Percentiles rank a stretch among this genome's conserved stretches.
phyloP scores from a whole-genome alignment of 768 basidiomycete species.

The Naganishia onofrii region DNA sequence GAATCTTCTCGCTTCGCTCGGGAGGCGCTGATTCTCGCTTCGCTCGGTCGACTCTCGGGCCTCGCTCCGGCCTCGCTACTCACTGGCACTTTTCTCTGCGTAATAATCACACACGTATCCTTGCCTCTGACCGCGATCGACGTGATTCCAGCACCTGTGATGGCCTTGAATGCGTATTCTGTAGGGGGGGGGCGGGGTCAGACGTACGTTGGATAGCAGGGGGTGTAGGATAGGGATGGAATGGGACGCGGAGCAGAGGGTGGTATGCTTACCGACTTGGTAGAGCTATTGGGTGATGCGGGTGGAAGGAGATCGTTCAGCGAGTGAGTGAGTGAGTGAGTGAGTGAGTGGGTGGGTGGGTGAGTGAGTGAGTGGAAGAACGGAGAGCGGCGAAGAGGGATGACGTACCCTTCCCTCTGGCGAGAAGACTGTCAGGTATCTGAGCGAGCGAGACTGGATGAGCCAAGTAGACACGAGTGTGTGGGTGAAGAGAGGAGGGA shows the following conservation, averaged over 20 bases:
- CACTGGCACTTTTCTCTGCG: constrained; percentile 97
- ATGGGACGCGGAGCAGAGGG: no score
- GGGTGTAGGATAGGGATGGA: no score
- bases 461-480: neutral
- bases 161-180: constrained; percentile 98
- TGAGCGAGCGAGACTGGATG: constrained; percentile 25
- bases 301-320: constrained; percentile 2
- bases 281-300: no score
- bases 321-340: neutral
- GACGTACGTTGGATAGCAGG: no score
- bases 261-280: constrained; percentile 67
- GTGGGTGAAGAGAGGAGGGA: neutral
- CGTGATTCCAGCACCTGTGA: constrained; percentile 93
- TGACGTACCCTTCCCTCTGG: constrained; percentile 69
- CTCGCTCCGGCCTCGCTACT: no score
- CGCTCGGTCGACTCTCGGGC: no score
- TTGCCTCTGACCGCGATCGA: constrained; percentile 88
- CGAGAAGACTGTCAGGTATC: constrained; percentile 95
- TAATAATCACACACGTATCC: constrained; percentile 92
- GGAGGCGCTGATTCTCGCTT: no score
- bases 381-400: no score
- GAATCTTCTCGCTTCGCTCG: no score
- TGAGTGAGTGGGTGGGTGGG: neutral
- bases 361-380: neutral
- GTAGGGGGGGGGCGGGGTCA: constrained; percentile 59